These are phyloP conservation scores for Saccharomyces hybrid DNA, from an alignment of 1,139 yeast species.

Conservation along the genomic window DNA sequence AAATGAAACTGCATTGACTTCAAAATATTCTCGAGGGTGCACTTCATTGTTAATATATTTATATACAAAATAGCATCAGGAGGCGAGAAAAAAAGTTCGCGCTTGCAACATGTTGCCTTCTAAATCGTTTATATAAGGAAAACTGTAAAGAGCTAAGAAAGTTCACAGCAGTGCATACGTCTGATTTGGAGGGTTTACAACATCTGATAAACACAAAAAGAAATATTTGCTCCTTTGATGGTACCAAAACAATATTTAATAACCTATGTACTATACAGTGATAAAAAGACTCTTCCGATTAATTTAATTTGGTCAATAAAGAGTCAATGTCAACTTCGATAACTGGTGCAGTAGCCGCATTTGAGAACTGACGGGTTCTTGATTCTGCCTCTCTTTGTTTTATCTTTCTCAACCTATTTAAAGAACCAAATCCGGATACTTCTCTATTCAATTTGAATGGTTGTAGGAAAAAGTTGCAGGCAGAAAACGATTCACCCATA, in stretches of 20 bases:
- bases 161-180: neutral
- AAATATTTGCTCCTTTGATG: neutral
- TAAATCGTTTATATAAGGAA: too few species aligned
- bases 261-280: slow-evolving; percentile 4
- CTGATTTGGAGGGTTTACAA: too few species aligned
- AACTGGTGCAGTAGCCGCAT: slow-evolving; percentile 58
- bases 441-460: slow-evolving; percentile 68
- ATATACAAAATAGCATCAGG: neutral
- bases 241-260: too few species aligned
- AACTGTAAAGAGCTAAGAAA: too few species aligned
- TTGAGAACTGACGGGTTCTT: slow-evolving; percentile 38
- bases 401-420: slow-evolving; percentile 35
- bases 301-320: slow-evolving; percentile 57
- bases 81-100: neutral
- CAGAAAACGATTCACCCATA: slow-evolving; percentile 56
- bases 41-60: neutral
- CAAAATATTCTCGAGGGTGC: neutral
- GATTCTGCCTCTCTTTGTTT: slow-evolving; percentile 38
- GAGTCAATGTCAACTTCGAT: slow-evolving; percentile 64
- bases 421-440: slow-evolving; percentile 60
- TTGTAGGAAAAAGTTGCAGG: slow-evolving; percentile 51
- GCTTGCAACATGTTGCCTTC: too few species aligned
- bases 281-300: slow-evolving; percentile 8
- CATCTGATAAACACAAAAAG: too few species aligned
- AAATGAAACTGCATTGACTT: neutral